These are phyloP conservation scores for Aspergillus awamori DNA, from an alignment of 2,329 filamentous ascomycete species.

Conservation along the genomic window DNA sequence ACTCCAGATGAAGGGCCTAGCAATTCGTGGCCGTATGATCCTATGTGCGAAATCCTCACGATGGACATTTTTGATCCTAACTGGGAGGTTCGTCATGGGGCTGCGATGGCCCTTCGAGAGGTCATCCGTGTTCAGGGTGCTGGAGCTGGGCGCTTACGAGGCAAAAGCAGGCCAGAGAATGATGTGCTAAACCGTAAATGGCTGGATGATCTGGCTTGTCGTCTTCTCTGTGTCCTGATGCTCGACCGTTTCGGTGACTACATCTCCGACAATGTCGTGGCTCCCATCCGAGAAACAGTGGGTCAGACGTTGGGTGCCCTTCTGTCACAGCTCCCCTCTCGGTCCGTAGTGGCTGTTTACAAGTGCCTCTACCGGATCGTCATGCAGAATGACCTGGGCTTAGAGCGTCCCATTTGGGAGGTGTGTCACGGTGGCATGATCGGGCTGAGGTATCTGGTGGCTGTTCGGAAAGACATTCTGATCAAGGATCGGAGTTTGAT, in stretches of 20 bases:
- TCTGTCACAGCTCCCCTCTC: constrained; percentile 76
- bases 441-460: constrained; percentile 89
- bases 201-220: constrained; percentile 94
- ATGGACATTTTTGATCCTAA: constrained; percentile 89
- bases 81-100: constrained; percentile 96
- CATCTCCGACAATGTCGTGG: constrained; percentile 94
- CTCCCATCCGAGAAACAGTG: constrained; percentile 91
- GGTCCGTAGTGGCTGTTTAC: constrained; percentile 83
- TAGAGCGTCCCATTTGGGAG: constrained; percentile 81
- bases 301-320: constrained; percentile 91
- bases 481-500: constrained; percentile 82
- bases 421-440: constrained; percentile 99
- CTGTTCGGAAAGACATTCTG: constrained; percentile 88
- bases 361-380: constrained; percentile 83
- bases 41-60: constrained; percentile 89
- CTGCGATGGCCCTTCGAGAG: constrained; percentile 91
- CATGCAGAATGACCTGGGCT: constrained; percentile 79
- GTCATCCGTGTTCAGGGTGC: constrained; percentile 87
- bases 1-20: constrained; percentile 70
- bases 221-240: constrained; percentile 94
- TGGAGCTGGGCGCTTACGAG: constrained; percentile 77
- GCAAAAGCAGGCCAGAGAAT: constrained; percentile 73
- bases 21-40: constrained; percentile 86
- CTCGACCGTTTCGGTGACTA: constrained; percentile 97
- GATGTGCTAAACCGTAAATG: constrained; percentile 77